Conservation (phyloP, 768 basidiomycete genomes). For the Termitomyces sp. region DNA sequence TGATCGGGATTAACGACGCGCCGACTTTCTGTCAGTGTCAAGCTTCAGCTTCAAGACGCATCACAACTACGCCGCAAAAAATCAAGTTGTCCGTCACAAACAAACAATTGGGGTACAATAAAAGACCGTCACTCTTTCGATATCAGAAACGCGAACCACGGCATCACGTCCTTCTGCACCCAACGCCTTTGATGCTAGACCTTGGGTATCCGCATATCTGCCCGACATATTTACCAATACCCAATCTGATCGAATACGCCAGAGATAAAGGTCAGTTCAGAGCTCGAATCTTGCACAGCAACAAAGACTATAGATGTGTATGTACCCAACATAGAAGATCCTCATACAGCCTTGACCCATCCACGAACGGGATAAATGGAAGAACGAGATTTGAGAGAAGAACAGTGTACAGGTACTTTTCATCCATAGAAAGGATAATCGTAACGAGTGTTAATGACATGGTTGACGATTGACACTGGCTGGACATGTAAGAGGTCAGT, state of each 20-base stretch:
- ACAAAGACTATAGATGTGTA: not conserved
- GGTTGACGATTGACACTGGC: not conserved
- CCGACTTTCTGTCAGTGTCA: no score
- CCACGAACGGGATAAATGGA: not conserved
- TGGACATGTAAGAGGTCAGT: not conserved
- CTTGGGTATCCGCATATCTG: not conserved
- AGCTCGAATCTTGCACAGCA: not conserved
- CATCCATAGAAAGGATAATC: not conserved
- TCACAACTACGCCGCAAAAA: no score
- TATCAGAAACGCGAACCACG: not conserved
- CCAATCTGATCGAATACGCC: no score
- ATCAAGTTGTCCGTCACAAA: not conserved
- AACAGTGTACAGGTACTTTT: no score
- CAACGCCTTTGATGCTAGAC: not conserved
- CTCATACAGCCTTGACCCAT: not conserved
- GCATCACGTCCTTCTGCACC: not conserved
- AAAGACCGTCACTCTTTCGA: not conserved
- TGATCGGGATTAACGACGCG: no score
- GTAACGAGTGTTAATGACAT: not conserved
- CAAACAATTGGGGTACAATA: not conserved
- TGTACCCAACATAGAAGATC: not conserved
- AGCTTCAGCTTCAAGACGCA: no score
- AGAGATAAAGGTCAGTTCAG: not conserved
- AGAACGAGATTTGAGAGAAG: not conserved
- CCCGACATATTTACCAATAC: not conserved